These are phyloP conservation scores for Kregervanrija delftensis DNA, from an alignment of 805 yeast species.

Conservation along the genomic window DNA sequence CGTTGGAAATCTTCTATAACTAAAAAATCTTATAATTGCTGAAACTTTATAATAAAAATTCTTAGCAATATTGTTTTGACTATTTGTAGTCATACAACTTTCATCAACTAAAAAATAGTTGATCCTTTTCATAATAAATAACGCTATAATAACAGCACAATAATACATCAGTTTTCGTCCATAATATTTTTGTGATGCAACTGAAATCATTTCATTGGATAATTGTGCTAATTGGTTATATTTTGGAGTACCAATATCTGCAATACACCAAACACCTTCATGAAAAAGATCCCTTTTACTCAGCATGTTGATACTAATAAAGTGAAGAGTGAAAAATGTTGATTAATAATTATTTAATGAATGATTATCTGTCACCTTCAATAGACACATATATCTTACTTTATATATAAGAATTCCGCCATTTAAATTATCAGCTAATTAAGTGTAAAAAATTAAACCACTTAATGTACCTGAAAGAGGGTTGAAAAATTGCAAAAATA, in stretches of 20 bases:
- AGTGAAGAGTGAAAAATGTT: no score
- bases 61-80: slow-evolving; percentile 2
- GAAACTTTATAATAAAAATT: slow-evolving; percentile 14
- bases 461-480: no score
- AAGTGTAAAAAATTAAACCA: no score
- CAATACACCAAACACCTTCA: slow-evolving; percentile 14
- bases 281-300: not conserved
- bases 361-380: no score
- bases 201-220: slow-evolving; percentile 27
- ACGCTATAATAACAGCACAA: slow-evolving; percentile 30
- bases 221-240: slow-evolving; percentile 16
- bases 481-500: no score
- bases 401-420: no score
- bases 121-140: slow-evolving; percentile 28
- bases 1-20: slow-evolving; percentile 29
- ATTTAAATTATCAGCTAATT: no score
- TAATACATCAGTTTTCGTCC: slow-evolving; percentile 35
- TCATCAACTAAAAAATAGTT: slow-evolving; percentile 15
- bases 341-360: no score
- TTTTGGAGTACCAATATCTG: slow-evolving; percentile 14
- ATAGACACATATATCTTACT: no score
- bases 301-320: no score
- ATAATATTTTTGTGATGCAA: slow-evolving; percentile 27
- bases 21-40: slow-evolving; percentile 26
- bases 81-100: slow-evolving; percentile 1